Evolutionary conservation across 164 flowering plant species (phyloP).

Genomic region (Vitis cinerea): DNA sequence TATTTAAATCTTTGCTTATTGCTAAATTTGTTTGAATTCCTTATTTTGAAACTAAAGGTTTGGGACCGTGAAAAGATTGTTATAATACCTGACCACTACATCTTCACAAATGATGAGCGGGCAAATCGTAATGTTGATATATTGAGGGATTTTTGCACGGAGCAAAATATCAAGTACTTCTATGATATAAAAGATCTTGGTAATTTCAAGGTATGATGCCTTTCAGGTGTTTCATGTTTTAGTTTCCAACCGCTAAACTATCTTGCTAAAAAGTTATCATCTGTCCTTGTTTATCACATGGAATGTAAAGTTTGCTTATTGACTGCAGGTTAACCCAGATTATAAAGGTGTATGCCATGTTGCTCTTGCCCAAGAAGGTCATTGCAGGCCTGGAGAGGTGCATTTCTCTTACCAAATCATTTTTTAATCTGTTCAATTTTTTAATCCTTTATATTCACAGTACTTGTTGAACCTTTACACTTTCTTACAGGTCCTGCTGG

Average conservation of each 20-base stretch:
- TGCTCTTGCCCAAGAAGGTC: constrained; percentile 99
- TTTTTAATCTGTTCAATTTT: not conserved
- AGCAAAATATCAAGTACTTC: constrained; percentile 94
- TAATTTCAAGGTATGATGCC: constrained; percentile 66
- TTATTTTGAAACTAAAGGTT: constrained; percentile 48
- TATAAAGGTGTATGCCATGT: constrained; percentile 98
- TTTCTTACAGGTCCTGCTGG: constrained; percentile 70
- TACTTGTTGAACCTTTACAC: not conserved
- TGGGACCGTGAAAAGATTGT: constrained; percentile 99
- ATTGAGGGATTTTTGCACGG: constrained; percentile 82
- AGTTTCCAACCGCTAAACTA: too few relatives aligned
- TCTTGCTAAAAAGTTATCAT: too few relatives aligned
- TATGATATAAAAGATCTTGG: constrained; percentile 92
- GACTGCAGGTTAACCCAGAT: constrained; percentile 88
- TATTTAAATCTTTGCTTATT: too few relatives aligned
- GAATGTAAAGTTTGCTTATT: not conserved
- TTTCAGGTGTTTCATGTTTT: too few relatives aligned
- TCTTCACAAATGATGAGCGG: constrained; percentile 88
- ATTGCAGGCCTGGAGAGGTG: constrained; percentile 99
- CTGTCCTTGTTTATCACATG: too few relatives aligned
- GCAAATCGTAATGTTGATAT: constrained; percentile 98
- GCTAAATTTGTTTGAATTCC: too few relatives aligned
- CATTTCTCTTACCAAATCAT: constrained; percentile 1
- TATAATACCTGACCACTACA: constrained; percentile 95
- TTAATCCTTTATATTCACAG: not conserved